Percentiles rank a stretch among this genome's conserved stretches.
phyloP scores from a whole-genome alignment of 1,284 basidiomycete species.

The Mycosarcoma mackinlayi region DNA sequence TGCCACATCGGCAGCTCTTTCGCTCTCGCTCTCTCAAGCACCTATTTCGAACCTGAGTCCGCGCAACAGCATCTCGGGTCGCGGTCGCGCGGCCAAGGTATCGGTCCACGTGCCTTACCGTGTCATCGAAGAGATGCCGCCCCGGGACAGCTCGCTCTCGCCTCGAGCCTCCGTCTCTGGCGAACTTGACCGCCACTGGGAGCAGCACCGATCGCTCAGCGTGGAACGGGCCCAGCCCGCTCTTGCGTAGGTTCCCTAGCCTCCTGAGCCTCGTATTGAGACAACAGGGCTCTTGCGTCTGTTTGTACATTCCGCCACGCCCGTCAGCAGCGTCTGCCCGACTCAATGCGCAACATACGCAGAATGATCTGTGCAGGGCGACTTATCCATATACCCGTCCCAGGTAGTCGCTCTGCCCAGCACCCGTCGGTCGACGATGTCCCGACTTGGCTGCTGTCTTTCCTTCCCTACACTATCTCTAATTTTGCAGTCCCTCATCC shows the following conservation, averaged over 20 bases:
- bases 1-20: slow-evolving; percentile 2
- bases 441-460: neutral
- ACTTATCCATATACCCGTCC: slow-evolving; percentile 10
- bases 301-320: no score
- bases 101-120: slow-evolving; percentile 35
- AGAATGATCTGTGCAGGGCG: no score
- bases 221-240: slow-evolving; percentile 10
- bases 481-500: neutral
- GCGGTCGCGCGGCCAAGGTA: slow-evolving; percentile 23
- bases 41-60: slow-evolving; percentile 32
- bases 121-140: slow-evolving; percentile 19
- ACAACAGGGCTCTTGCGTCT: no score
- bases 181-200: slow-evolving; percentile 12
- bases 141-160: slow-evolving; percentile 20
- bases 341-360: no score
- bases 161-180: slow-evolving; percentile 23
- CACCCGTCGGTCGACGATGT: slow-evolving; percentile 12
- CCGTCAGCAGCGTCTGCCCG: no score
- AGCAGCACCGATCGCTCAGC: slow-evolving; percentile 14
- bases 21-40: slow-evolving; percentile 16
- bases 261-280: no score
- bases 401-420: neutral
- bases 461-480: neutral
- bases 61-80: slow-evolving; percentile 40
- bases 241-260: neutral